phyloP scores from a whole-genome alignment of 1,284 basidiomycete species.

The Austroboletus niveus region DNA sequence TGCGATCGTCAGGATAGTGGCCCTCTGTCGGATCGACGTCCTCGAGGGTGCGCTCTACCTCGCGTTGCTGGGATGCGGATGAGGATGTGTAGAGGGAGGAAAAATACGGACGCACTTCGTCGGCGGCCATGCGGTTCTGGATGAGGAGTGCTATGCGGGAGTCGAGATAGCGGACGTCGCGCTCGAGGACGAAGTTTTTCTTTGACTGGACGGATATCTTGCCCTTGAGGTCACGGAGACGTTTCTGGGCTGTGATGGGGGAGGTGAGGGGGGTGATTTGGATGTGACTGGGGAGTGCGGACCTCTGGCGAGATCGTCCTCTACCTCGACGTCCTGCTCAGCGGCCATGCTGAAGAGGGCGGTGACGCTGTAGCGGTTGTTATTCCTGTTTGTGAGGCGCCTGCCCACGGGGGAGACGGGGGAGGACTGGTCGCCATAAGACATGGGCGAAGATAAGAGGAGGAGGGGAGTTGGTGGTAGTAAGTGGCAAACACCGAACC shows the following conservation, averaged over 20 bases:
- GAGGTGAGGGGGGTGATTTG: neutral
- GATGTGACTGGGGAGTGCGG: slow-evolving; percentile 30
- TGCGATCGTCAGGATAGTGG: slow-evolving; percentile 90
- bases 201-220: slow-evolving; percentile 98
- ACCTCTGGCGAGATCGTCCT: slow-evolving; percentile 96
- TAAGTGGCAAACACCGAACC: neutral
- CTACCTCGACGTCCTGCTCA: slow-evolving; percentile 97
- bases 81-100: slow-evolving; percentile 6
- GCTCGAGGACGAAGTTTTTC: slow-evolving; percentile 98
- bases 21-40: slow-evolving; percentile 90
- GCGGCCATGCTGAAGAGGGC: slow-evolving; percentile 97
- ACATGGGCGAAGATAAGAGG: slow-evolving; percentile 41
- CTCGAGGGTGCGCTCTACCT: slow-evolving; percentile 92
- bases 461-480: neutral
- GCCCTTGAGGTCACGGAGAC: slow-evolving; percentile 92
- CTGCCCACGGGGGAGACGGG: slow-evolving; percentile 65
- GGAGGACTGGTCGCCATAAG: slow-evolving; percentile 65
- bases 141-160: slow-evolving; percentile 96
- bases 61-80: slow-evolving; percentile 65
- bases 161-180: slow-evolving; percentile 98
- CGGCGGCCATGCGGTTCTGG: slow-evolving; percentile 96
- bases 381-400: slow-evolving; percentile 85
- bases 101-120: slow-evolving; percentile 65
- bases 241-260: slow-evolving; percentile 78
- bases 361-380: slow-evolving; percentile 95